Evolutionary conservation across 768 basidiomycete species (phyloP).

Genomic region (Pisolithus tinctorius): DNA sequence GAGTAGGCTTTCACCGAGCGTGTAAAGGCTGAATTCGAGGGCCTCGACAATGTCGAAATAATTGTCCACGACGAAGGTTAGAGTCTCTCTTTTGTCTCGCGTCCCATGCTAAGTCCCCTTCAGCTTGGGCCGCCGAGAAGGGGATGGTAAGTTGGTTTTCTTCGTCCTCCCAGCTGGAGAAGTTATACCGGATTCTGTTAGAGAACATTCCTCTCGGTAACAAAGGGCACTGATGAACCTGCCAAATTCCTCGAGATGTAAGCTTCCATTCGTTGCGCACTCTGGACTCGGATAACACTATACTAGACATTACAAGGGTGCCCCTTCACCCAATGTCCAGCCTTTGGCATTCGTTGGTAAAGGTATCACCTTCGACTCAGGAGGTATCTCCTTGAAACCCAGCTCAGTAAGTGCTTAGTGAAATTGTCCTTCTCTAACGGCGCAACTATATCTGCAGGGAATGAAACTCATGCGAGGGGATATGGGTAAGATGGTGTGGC

Average conservation of each 20-base stretch:
- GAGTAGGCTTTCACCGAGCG: conserved; percentile 65
- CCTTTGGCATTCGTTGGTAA: conserved; percentile 81
- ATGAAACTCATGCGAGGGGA: conserved; percentile 87
- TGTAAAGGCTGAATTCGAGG: conserved; percentile 57
- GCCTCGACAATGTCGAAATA: conserved; percentile 61
- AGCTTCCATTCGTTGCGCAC: conserved; percentile 6
- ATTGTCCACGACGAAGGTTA: conserved; percentile 69
- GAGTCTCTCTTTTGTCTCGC: conserved; percentile 3
- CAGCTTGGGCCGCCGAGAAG: conserved; percentile 78
- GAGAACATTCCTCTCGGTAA: conserved; percentile 84
- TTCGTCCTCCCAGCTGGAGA: background rate
- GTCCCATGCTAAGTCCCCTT: background rate
- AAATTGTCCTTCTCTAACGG: background rate
- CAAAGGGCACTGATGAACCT: conserved; percentile 75
- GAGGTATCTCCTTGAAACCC: conserved; percentile 86
- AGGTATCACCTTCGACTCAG: conserved; percentile 85
- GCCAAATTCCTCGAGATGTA: conserved; percentile 86
- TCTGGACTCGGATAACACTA: background rate
- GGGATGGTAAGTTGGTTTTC: conserved; percentile 55
- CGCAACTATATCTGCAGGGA: conserved; percentile 31
- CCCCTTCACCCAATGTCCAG: conserved; percentile 41
- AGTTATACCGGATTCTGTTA: conserved; percentile 17
- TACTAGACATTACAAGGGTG: conserved; percentile 76
- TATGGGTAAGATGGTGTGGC: conserved; percentile 54
- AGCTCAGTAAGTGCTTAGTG: conserved; percentile 38